Evolutionary conservation across 176 grass and related monocot genomes (phyloP), one percentile per base, ranked within the genome.

Genomic region (Areca catechu): DNA sequence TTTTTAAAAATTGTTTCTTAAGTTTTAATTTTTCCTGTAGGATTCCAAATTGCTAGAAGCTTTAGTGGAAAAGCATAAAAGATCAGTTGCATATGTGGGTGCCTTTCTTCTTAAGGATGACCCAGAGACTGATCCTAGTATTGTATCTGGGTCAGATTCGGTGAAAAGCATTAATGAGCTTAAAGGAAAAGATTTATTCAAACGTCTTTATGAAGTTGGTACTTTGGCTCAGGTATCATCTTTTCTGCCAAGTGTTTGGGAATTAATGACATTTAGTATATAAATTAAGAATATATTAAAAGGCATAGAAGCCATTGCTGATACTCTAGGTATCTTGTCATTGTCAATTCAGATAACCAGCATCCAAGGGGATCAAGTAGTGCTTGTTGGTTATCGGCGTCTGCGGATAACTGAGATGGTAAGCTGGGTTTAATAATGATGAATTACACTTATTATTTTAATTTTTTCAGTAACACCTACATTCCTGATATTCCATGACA

Each of bases 91-190:
- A 25, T 97, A 91, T 85, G 86, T 75, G 0, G 92, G 86, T 75
- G 86, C 86, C 25, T 97, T 97, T 85, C 83, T 97, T 72, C 67
- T 97, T 53, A 97, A 91, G 73, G 92, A 91, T 66, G 87, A 85
- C 61, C 76, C 82, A 54, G 74, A 69, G 19, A 76, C 69, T 69
- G 91, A 96, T 49, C 69, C 83, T 67, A 87, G 57, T 78, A 77
- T 73, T 50, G 79, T 57, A 43, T 71, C 68, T 19, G 15, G 80
- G 48, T 81, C 80, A 47, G 83, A 97, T 79, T 74, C 83, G 52
- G 86, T 79, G 25, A 91, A 97, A 75, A 88, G 70, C 66, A 85
- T 91, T 62, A 77, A 88, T 75, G 88, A 82, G 78, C 86, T 97
- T 50, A 97, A 88, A 80, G 92, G 92, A 58, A 91, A 91, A 70